Base-by-base conservation (phyloP, 1,284 basidiomycete species). In the Pseudozyma hubeiensis region DNA sequence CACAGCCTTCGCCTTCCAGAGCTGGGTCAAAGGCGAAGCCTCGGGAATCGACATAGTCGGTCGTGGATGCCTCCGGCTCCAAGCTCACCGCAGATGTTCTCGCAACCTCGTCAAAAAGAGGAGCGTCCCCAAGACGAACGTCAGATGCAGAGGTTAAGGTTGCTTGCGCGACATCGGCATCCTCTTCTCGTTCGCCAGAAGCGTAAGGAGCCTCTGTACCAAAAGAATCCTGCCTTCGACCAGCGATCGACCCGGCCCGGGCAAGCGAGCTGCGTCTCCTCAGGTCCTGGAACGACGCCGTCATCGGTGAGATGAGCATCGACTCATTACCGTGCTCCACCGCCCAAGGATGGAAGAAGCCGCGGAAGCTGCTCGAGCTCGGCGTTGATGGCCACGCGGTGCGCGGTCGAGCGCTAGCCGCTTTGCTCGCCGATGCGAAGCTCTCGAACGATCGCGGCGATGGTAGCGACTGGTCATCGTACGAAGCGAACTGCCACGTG, bases 301-400 rank as follows among this genome's bases (percentile, higher is more conserved):
- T 58, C 57, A 68, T 55, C 17, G 70, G 70, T 31, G 70, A 74
- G 35, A 74, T 50, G 48, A 74, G 65, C 65, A 64, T 68, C 51
- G 70, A 56, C 13, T 65, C 65, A 53, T 49, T 64, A 19, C 53
- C 56, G 5, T 59, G 16, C 8, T 66, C 69, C 24, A 50, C 56
- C 1, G 64, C 69, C 69, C 69, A 73, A 0, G 69, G 69, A 44
- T 73, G 64, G 61, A 73, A 73, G 40, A 73, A 73, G 49, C 61
- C 64, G 30, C 61, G 64, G 43, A 67, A 61, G 6, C 59, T 53
- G 35, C 64, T 53, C 1, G 66, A 69, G 52, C 62, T 66, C 16
- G 66, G 66, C 24, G 66, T 69, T 19, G 66, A 63, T 1, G 63
- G 66, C 46, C 54, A 48, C 2, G 60, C 59, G 7, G 70, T 67